Percentiles rank a stretch among this genome's conserved stretches.
These are phyloP conservation scores for Rhododendron ferrugineum DNA, from an alignment of 148 eudicot genomes.

Conservation along the genomic window DNA sequence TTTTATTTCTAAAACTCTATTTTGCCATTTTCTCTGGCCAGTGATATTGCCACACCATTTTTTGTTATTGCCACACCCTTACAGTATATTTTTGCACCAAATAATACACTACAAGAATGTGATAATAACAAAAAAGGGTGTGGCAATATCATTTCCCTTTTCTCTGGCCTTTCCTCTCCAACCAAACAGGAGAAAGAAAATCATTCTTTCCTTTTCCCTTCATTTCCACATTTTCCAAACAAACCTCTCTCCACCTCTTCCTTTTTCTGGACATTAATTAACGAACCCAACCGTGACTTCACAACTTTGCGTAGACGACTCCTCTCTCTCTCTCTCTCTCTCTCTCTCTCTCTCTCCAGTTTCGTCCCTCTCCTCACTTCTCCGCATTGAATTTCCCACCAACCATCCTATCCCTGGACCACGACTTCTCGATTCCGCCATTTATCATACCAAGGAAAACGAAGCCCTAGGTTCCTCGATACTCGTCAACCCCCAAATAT, in stretches of 20 bases:
- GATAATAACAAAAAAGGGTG: no score
- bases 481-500: not conserved
- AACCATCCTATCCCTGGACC: not conserved
- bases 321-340: slow-evolving; percentile 10
- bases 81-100: no score
- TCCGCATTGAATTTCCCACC: not conserved
- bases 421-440: not conserved
- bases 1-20: no score
- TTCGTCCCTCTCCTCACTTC: not conserved
- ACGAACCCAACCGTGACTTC: not conserved
- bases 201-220: no score
- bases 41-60: no score
- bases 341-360: not conserved
- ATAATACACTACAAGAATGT: no score
- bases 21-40: no score
- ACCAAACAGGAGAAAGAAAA: no score
- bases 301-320: not conserved
- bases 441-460: not conserved
- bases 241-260: not conserved
- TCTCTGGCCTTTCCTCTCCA: no score
- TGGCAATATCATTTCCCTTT: no score
- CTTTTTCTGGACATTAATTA: not conserved
- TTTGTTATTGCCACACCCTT: no score
- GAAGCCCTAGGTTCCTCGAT: slow-evolving; percentile 13
- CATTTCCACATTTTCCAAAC: no score